A percentile compares a stretch with the other conserved stretches of the same genome.
phyloP scores from a whole-genome alignment of 768 basidiomycete genomes.

The Crassisporium funariophilum region DNA sequence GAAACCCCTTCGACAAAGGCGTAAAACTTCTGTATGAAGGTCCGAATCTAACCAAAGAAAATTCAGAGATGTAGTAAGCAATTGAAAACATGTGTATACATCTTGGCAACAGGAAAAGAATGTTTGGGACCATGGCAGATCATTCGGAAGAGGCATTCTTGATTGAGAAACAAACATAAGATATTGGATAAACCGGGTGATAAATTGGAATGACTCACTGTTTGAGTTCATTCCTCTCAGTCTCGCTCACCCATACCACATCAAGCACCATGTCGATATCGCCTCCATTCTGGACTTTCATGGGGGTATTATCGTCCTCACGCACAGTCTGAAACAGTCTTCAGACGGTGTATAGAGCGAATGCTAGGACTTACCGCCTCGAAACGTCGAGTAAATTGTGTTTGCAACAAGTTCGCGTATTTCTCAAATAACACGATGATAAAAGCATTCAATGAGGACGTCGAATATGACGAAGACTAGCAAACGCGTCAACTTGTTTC shows the following conservation, averaged over 20 bases:
- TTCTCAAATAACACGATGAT: slow-evolving; percentile 89
- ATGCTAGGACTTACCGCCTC: slow-evolving; percentile 59
- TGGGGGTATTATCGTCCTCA: slow-evolving; percentile 87
- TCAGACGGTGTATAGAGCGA: slow-evolving; percentile 2
- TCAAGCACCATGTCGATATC: slow-evolving; percentile 78
- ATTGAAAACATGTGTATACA: slow-evolving; percentile 40
- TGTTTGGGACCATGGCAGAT: slow-evolving; percentile 92
- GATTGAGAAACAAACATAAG: slow-evolving; percentile 5
- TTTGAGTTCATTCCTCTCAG: slow-evolving; percentile 60
- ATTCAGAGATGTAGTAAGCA: background rate
- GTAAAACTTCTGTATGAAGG: slow-evolving; percentile 93
- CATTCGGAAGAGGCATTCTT: slow-evolving; percentile 68
- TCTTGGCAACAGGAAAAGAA: slow-evolving; percentile 95
- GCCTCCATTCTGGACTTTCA: slow-evolving; percentile 62
- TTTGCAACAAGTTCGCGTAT: slow-evolving; percentile 81
- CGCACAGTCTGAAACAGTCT: slow-evolving; percentile 62
- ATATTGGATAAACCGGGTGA: background rate
- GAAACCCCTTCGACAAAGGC: slow-evolving; percentile 95
- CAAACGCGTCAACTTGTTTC: background rate
- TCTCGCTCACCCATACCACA: slow-evolving; percentile 79
- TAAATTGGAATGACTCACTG: slow-evolving; percentile 45
- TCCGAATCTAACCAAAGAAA: slow-evolving; percentile 60
- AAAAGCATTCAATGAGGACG: slow-evolving; percentile 78
- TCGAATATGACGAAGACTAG: slow-evolving; percentile 86
- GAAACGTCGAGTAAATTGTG: slow-evolving; percentile 79